Base-by-base conservation (phyloP, 2,329 filamentous ascomycete genomes). In the Aspergillus pseudotamarii region DNA sequence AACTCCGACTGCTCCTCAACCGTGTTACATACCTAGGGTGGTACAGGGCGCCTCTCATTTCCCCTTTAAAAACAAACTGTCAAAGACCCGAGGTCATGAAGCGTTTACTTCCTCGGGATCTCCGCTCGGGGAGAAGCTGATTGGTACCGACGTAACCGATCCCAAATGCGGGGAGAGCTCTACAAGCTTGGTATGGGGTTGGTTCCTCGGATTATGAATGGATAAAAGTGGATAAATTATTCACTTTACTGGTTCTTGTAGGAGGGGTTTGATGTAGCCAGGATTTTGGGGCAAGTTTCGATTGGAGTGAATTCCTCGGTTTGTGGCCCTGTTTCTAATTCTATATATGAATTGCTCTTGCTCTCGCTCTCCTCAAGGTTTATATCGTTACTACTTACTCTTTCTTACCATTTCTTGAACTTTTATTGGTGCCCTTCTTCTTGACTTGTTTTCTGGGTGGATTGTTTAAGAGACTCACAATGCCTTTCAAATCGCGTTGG, bases 401-500 rank as follows among this genome's bases (percentile, higher is more conserved):
- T 16, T 48, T 14, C 12, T 26, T 26, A 48, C 45, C 23, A 3
- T 26, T 48, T 48, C 12, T 16, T 48, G 10, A 6, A 14, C 45
- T 26, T 48, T 5, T 28, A 48, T 9, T 9, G 6, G 11, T 6
- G 10, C 2, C 14, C 5, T 16, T 28, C n/a, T 46, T 23, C 43
- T 12, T 21, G 43, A 46, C 21, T 11, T 46, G 9, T 23, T 23
- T 21, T 14, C 21, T 14, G 10, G 14, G 21, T 21, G 21, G 43
- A 46, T 23, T 23, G n/a, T 23, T 23, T 5, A 23, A 23, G n/a
- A 45, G 43, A 41, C 14, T 46, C 48, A 61, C 36, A 10, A 86
- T 87, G 85, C 82, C 83, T 23, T 79, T 84, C 71, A 82, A 83
- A 74, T 85, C 84, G 1, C 79, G 80, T 57, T 86, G 80, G 77